phyloP scores from a whole-genome alignment of 2,329 filamentous ascomycete genomes.

The Pyricularia pennisetigena region DNA sequence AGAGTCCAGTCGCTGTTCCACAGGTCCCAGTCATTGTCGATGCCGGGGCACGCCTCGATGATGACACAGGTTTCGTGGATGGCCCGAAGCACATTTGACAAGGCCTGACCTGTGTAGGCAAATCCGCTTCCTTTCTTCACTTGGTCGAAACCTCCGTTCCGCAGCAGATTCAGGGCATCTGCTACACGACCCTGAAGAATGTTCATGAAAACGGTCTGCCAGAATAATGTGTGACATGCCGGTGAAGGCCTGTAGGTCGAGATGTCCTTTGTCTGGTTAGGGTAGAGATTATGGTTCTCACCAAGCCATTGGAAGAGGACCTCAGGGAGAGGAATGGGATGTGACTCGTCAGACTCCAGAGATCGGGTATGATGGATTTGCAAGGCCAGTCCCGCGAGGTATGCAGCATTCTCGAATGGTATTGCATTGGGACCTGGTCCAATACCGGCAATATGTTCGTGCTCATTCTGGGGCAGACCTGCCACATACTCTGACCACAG shows the following conservation, averaged over 20 bases:
- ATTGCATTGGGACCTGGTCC: constrained; percentile 53
- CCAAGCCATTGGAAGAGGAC: constrained; percentile 78
- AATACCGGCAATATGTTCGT: constrained; percentile 50
- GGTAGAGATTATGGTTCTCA: constrained; percentile 62
- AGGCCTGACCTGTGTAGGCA: constrained; percentile 64
- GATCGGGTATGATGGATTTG: constrained; percentile 62
- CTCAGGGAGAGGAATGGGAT: constrained; percentile 54
- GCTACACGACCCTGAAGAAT: constrained; percentile 66
- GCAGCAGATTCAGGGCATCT: constrained; percentile 58
- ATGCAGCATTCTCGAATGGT: constrained; percentile 66
- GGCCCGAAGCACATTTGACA: constrained; percentile 70
- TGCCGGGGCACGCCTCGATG: constrained; percentile 63
- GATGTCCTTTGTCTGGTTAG: constrained; percentile 56
- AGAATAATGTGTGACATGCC: constrained; percentile 68
- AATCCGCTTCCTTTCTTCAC: constrained; percentile 59
- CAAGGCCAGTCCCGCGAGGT: constrained; percentile 67
- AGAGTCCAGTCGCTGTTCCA: constrained; percentile 72
- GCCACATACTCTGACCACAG: constrained; percentile 48
- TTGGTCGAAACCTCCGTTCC: constrained; percentile 67
- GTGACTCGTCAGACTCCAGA: constrained; percentile 19
- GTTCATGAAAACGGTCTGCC: constrained; percentile 70
- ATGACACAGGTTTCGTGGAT: constrained; percentile 58
- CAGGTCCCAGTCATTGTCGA: constrained; percentile 70
- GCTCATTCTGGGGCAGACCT: constrained; percentile 34
- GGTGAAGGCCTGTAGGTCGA: constrained; percentile 58